A percentile compares a stretch with the other conserved stretches of the same genome.
These are phyloP conservation scores for Taiwanofungus camphoratus DNA, from an alignment of 1,284 basidiomycete genomes.

Conservation along the genomic window DNA sequence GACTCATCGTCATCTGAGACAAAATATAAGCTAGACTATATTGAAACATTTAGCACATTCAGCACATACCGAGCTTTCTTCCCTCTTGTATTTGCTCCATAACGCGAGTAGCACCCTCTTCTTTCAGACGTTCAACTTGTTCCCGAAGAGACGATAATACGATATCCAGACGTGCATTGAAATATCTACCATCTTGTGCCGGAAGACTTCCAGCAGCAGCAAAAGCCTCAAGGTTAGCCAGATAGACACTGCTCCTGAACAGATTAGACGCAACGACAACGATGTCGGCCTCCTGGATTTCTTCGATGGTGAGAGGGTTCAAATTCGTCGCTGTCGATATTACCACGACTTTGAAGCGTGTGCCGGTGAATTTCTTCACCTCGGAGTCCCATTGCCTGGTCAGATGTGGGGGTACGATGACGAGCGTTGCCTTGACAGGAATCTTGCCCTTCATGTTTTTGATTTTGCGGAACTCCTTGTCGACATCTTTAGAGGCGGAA, in stretches of 20 bases:
- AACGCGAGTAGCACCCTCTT: conserved; percentile 56
- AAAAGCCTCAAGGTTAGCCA: conserved; percentile 69
- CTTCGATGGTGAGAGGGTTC: conserved; percentile 71
- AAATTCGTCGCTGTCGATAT: conserved; percentile 72
- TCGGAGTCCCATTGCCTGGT: conserved; percentile 89
- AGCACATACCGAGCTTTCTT: conserved; percentile 47
- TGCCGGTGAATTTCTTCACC: conserved; percentile 74
- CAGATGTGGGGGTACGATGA: conserved; percentile 87
- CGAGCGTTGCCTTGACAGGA: conserved; percentile 71
- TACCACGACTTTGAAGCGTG: conserved; percentile 61
- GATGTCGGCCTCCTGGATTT: conserved; percentile 80
- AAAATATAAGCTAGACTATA: conserved; percentile 11
- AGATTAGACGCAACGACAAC: conserved; percentile 84
- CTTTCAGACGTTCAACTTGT: conserved; percentile 65
- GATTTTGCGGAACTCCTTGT: conserved; percentile 44
- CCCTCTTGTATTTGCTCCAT: conserved; percentile 56
- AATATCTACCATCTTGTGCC: conserved; percentile 75
- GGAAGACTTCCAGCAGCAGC: conserved; percentile 65
- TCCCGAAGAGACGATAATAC: conserved; percentile 50
- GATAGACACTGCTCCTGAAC: conserved; percentile 74
- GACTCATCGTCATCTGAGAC: conserved; percentile 40
- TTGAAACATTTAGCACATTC: not conserved
- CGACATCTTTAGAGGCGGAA: conserved; percentile 53
- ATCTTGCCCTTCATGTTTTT: conserved; percentile 62
- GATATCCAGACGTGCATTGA: conserved; percentile 71